Evolutionary conservation across 768 basidiomycete species (phyloP).

Genomic region (Dioszegia hungarica): DNA sequence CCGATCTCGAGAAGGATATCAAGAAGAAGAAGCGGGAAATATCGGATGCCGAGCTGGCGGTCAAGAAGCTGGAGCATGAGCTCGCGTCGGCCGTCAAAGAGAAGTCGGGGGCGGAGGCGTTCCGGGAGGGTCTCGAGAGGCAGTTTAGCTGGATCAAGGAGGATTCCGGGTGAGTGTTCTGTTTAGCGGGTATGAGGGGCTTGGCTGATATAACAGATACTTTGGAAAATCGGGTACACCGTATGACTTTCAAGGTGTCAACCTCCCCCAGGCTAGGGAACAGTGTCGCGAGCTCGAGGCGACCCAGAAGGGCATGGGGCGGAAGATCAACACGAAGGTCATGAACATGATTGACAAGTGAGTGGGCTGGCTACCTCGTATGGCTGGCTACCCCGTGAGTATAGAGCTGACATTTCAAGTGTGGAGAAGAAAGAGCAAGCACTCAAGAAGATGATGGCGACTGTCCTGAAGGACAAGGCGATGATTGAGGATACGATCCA

Average conservation of each 20-base stretch:
- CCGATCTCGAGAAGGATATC: conserved; percentile 72
- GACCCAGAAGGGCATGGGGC: conserved; percentile 80
- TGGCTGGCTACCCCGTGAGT: no score
- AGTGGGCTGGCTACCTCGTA: conserved; percentile 30
- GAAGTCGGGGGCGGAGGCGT: conserved; percentile 55
- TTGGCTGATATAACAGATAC: conserved; percentile 57
- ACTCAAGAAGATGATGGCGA: conserved; percentile 80
- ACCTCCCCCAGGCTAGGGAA: conserved; percentile 59
- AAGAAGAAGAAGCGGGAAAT: conserved; percentile 73
- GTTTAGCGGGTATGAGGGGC: not conserved
- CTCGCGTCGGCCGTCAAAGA: conserved; percentile 64
- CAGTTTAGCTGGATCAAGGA: conserved; percentile 81
- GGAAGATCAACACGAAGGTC: conserved; percentile 91
- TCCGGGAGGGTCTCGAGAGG: conserved; percentile 66
- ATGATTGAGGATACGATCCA: conserved; percentile 93
- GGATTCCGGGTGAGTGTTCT: conserved; percentile 68
- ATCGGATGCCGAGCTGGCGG: conserved; percentile 60
- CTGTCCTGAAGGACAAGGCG: conserved; percentile 83
- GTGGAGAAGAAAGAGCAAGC: conserved; percentile 87
- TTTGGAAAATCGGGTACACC: conserved; percentile 76
- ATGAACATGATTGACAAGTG: conserved; percentile 94
- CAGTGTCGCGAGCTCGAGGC: conserved; percentile 71
- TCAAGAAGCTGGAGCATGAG: conserved; percentile 68
- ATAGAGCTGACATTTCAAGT: conserved; percentile 50
- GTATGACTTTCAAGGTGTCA: conserved; percentile 70